Conservation (phyloP, 2,329 filamentous ascomycete species). For the Botryosphaeria dothidea region DNA sequence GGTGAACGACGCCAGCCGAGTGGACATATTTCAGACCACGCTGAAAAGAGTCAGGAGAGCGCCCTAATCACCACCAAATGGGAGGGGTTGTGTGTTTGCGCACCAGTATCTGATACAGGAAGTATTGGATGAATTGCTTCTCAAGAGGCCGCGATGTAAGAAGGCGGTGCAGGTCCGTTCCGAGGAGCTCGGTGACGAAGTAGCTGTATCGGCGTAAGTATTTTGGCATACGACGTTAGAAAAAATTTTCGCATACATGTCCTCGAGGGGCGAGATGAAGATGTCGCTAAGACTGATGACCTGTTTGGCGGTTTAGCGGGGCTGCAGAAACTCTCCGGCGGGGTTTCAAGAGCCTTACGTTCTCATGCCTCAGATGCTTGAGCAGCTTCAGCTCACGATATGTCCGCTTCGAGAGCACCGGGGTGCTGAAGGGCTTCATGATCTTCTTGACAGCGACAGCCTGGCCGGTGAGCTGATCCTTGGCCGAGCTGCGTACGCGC, state of each 20-base stretch:
- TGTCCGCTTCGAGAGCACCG: constrained; percentile 93
- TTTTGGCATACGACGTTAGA: not conserved
- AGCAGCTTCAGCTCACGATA: constrained; percentile 96
- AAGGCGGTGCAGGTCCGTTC: constrained; percentile 92
- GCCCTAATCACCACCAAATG: constrained; percentile 2
- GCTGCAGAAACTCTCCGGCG: constrained; percentile 3
- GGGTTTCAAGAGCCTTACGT: constrained; percentile 59
- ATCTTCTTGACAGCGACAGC: constrained; percentile 99
- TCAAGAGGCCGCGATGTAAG: constrained; percentile 94
- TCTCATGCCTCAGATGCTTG: constrained; percentile 96
- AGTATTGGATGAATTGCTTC: constrained; percentile 99
- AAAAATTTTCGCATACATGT: constrained; percentile 69
- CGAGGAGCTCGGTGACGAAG: constrained; percentile 96
- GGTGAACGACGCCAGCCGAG: constrained; percentile 95
- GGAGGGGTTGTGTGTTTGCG: constrained; percentile 34
- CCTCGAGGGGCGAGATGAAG: constrained; percentile 97
- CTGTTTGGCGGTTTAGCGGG: constrained; percentile 37
- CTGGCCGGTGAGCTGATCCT: constrained; percentile 95
- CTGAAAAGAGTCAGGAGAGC: constrained; percentile 50
- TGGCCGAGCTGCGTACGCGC: constrained; percentile 68
- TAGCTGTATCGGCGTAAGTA: constrained; percentile 61
- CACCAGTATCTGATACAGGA: constrained; percentile 98
- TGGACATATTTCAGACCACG: constrained; percentile 98
- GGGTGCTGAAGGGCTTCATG: constrained; percentile 99
- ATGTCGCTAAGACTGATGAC: constrained; percentile 99